These are phyloP conservation scores for Macrophomina phaseolina DNA, from an alignment of 2,329 filamentous ascomycete genomes.

Conservation along the genomic window DNA sequence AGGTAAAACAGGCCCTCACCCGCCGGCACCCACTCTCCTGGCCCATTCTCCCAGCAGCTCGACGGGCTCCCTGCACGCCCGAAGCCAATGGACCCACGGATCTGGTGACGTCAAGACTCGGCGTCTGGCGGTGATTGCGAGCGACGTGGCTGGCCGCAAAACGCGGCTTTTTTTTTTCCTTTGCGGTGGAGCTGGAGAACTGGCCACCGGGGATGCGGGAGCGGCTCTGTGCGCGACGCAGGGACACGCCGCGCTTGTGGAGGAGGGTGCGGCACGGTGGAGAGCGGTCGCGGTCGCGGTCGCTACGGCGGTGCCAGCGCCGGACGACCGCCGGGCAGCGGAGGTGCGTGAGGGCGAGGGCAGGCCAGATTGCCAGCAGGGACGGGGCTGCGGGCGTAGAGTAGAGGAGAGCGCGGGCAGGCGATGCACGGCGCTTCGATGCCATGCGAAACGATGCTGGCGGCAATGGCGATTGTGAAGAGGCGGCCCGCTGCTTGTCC, in stretches of 20 bases:
- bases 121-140: conserved; percentile 9
- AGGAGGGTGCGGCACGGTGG: not conserved
- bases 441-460: not conserved
- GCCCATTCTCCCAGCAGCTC: too few species aligned
- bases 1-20: conserved; percentile 18
- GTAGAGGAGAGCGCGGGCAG: not conserved
- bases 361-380: not conserved
- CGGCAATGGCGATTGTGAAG: conserved; percentile 18
- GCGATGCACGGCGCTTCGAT: not conserved
- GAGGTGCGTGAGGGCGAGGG: not conserved
- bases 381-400: not conserved
- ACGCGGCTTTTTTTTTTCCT: not conserved
- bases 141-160: conserved; percentile 17
- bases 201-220: conserved; percentile 20
- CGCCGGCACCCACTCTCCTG: not conserved
- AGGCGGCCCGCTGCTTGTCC: not conserved
- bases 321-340: not conserved
- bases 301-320: conserved; percentile 3
- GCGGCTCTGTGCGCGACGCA: conserved; percentile 6
- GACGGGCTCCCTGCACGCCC: not conserved
- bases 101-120: conserved; percentile 3
- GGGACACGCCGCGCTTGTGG: not conserved
- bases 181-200: not conserved
- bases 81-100: not conserved
- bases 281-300: too few species aligned